Conservation (phyloP, 768 basidiomycete species). For the Tylopilus balloui region DNA sequence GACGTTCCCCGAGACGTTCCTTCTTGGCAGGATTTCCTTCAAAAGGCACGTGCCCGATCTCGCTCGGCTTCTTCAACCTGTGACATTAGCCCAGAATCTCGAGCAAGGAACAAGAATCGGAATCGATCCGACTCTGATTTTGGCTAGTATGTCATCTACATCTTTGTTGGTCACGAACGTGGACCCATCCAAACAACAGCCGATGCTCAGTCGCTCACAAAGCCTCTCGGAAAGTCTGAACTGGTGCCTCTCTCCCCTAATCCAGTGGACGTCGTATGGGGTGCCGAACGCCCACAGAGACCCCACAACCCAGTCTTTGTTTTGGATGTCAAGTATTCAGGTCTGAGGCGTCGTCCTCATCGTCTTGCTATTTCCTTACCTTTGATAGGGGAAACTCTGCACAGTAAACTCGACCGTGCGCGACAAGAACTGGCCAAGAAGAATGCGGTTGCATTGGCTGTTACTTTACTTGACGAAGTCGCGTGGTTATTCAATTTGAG, state of each 20-base stretch:
- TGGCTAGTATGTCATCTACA: constrained; percentile 44
- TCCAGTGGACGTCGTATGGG: constrained; percentile 79
- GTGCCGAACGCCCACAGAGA: constrained; percentile 55
- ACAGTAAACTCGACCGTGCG: constrained; percentile 63
- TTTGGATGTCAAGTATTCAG: constrained; percentile 72
- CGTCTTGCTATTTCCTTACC: not conserved
- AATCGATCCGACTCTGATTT: constrained; percentile 75
- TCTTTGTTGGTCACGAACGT: constrained; percentile 11
- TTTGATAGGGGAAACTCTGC: constrained; percentile 50
- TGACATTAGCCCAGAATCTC: constrained; percentile 45
- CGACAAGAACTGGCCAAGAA: constrained; percentile 63
- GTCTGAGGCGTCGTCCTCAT: constrained; percentile 28
- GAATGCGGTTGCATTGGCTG: constrained; percentile 56
- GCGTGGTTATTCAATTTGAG: constrained; percentile 94
- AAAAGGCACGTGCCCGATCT: constrained; percentile 45
- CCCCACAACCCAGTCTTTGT: constrained; percentile 65
- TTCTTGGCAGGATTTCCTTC: constrained; percentile 84
- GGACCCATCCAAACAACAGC: constrained; percentile 32
- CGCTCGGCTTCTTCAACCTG: not conserved
- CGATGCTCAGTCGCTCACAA: constrained; percentile 61
- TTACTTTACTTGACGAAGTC: constrained; percentile 90
- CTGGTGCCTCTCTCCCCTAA: constrained; percentile 68
- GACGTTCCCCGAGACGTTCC: constrained; percentile 59
- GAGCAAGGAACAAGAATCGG: constrained; percentile 63
- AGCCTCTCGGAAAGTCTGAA: constrained; percentile 54